Evolutionary conservation across 2,329 filamentous ascomycete genomes (phyloP).

Genomic region (Pestalotiopsis sp.): DNA sequence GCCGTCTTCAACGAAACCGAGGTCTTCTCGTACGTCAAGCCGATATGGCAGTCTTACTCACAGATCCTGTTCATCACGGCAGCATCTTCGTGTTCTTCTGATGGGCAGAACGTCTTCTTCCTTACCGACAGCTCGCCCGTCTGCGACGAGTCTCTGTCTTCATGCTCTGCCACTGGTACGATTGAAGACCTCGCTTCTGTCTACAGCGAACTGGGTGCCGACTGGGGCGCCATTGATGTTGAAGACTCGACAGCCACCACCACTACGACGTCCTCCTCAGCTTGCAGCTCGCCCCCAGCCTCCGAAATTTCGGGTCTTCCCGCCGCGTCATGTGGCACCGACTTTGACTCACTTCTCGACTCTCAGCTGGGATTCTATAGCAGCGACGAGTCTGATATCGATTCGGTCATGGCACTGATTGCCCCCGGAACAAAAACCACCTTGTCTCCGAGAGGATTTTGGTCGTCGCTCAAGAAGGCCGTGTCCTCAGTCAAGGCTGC

Average conservation of each 20-base stretch:
- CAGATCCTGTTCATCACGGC: constrained; percentile 2
- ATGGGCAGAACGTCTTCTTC: neutral
- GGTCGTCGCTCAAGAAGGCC: neutral
- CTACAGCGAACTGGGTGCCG: neutral
- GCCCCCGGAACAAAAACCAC: neutral
- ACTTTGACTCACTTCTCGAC: neutral
- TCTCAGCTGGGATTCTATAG: neutral
- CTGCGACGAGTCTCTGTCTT: neutral
- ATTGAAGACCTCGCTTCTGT: neutral
- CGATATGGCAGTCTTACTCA: neutral
- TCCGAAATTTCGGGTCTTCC: neutral
- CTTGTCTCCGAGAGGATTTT: neutral
- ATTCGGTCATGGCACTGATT: neutral
- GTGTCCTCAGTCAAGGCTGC: neutral
- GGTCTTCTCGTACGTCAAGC: neutral
- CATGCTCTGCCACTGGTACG: neutral
- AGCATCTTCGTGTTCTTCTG: neutral
- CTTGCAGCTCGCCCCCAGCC: neutral
- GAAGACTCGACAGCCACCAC: neutral
- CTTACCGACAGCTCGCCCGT: neutral
- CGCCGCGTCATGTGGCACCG: neutral
- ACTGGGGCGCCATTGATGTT: neutral
- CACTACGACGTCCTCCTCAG: neutral
- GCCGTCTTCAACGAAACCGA: neutral
- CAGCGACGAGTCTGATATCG: neutral